phyloP scores from a whole-genome alignment of 352 stramenopile genomes.

The Phytophthora hibernalis region DNA sequence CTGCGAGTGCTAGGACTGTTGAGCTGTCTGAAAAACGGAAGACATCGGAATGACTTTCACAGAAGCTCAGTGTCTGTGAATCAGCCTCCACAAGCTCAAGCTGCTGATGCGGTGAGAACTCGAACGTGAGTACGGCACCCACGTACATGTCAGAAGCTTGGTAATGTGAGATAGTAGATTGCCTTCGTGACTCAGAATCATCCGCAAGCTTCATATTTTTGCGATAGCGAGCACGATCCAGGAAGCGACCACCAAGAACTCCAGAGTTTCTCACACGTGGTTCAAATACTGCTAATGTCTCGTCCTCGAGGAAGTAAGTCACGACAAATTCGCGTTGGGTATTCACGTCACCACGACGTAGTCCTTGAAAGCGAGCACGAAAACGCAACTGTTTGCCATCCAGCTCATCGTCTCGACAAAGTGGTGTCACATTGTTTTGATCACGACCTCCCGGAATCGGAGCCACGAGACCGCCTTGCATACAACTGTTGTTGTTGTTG shows the following conservation, averaged over 20 bases:
- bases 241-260: constrained; percentile 67
- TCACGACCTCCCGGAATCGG: constrained; percentile 29
- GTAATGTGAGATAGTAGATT: constrained; percentile 39
- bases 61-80: constrained; percentile 77
- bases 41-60: constrained; percentile 69
- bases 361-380: constrained; percentile 64
- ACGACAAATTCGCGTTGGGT: constrained; percentile 73
- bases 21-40: constrained; percentile 70
- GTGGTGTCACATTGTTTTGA: constrained; percentile 19
- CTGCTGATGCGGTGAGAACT: constrained; percentile 71
- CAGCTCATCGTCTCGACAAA: constrained; percentile 51
- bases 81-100: constrained; percentile 82
- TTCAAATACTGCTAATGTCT: constrained; percentile 83
- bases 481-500: constrained; percentile 44
- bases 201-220: constrained; percentile 36
- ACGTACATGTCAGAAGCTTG: constrained; percentile 72
- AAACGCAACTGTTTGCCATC: constrained; percentile 82
- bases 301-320: constrained; percentile 82
- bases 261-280: constrained; percentile 74
- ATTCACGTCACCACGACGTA: constrained; percentile 46
- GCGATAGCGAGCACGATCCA: constrained; percentile 77
- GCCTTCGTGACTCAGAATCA: not conserved
- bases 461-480: constrained; percentile 37
- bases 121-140: constrained; percentile 71
- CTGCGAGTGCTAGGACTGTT: constrained; percentile 38